A percentile compares a stretch with the other conserved stretches of the same genome.
Conservation (phyloP, 1,284 basidiomycete species). For the Cutaneotrichosporon spelunceum region DNA sequence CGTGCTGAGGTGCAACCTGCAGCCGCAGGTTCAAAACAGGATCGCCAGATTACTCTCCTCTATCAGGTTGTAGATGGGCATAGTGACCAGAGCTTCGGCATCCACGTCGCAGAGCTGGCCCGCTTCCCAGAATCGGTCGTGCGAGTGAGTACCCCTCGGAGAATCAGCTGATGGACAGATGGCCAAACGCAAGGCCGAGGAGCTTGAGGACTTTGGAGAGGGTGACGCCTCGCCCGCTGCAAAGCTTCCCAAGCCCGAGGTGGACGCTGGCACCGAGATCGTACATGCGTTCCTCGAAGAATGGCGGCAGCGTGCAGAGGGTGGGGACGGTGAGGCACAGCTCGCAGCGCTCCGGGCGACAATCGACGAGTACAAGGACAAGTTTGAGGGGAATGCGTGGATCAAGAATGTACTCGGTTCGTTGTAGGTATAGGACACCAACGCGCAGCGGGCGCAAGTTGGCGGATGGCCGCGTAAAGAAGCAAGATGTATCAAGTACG, state of each 20-base stretch:
- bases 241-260: constrained; percentile 61
- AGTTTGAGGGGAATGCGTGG: constrained; percentile 75
- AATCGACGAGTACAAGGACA: constrained; percentile 64
- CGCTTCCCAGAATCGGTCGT: constrained; percentile 94
- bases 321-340: constrained; percentile 59
- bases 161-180: constrained; percentile 57
- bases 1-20: constrained; percentile 76
- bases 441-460: too few species aligned
- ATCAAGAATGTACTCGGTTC: constrained; percentile 60
- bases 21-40: constrained; percentile 57
- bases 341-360: constrained; percentile 64
- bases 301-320: constrained; percentile 60
- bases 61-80: constrained; percentile 94
- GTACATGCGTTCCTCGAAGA: constrained; percentile 73
- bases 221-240: constrained; percentile 44
- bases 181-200: constrained; percentile 91
- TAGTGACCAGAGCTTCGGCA: constrained; percentile 96
- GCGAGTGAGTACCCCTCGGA: constrained; percentile 58
- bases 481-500: too few species aligned
- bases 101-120: constrained; percentile 93
- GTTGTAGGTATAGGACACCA: constrained; percentile 49
- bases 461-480: too few species aligned
- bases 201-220: constrained; percentile 84
- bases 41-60: constrained; percentile 83
- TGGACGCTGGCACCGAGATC: constrained; percentile 72